phyloP scores from a whole-genome alignment of 257 asterid genomes.

The Nemophila menziesii region DNA sequence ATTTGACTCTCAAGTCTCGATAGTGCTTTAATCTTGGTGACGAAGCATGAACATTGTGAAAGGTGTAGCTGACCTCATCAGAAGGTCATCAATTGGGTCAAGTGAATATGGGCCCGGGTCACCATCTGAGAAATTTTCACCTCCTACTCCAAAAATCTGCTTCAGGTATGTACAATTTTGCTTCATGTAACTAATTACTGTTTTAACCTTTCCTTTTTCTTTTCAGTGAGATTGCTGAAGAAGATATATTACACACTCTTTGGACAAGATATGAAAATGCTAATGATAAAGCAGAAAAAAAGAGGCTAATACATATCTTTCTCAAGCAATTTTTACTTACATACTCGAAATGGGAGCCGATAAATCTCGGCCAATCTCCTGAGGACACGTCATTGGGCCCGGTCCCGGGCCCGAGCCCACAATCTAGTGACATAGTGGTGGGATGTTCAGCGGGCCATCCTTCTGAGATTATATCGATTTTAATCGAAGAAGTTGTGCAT shows the following conservation, averaged over 20 bases:
- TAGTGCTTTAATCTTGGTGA: conserved; percentile 16
- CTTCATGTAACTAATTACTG: not conserved
- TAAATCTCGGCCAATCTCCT: conserved; percentile 35
- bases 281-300: conserved; percentile 73
- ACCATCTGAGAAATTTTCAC: conserved; percentile 47
- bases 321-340: conserved; percentile 68
- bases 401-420: conserved; percentile 22
- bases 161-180: conserved; percentile 52
- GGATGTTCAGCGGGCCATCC: conserved; percentile 95
- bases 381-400: conserved; percentile 26
- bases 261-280: conserved; percentile 57
- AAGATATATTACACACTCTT: conserved; percentile 69
- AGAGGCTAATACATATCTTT: conserved; percentile 48
- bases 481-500: conserved; percentile 49
- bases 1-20: conserved; percentile 31
- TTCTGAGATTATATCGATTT: conserved; percentile 45
- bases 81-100: conserved; percentile 65
- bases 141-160: conserved; percentile 44
- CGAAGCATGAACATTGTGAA: conserved; percentile 79
- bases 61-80: conserved; percentile 92
- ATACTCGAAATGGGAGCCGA: conserved; percentile 69
- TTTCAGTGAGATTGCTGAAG: conserved; percentile 78
- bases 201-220: not conserved
- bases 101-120: conserved; percentile 39
- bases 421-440: conserved; percentile 44